Evolutionary conservation across 768 basidiomycete species (phyloP).

Genomic region (Termitomyces sp.): DNA sequence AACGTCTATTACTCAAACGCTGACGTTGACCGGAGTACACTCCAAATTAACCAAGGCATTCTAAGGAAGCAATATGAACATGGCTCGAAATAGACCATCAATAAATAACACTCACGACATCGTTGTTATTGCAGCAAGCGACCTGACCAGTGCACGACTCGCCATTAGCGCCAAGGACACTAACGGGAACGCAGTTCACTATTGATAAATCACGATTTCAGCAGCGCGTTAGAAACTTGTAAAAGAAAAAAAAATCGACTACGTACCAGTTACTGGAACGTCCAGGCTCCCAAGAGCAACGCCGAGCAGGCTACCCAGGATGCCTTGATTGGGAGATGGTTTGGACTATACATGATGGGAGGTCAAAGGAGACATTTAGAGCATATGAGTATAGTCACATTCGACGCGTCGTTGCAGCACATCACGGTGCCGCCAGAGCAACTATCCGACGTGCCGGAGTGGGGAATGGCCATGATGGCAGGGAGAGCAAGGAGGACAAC

Average conservation of each 20-base stretch:
- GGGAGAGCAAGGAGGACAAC: neutral
- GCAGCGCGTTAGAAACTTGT: too few species aligned
- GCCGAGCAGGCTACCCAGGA: neutral
- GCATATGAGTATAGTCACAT: neutral
- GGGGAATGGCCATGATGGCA: neutral
- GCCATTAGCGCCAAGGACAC: neutral
- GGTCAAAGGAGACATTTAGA: neutral
- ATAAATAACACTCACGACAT: neutral
- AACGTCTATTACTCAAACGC: neutral
- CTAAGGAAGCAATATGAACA: neutral
- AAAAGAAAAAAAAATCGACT: too few species aligned
- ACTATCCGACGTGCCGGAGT: too few species aligned
- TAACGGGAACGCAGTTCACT: neutral
- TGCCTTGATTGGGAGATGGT: accelerated
- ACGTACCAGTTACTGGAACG: neutral
- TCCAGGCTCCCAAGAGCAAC: neutral
- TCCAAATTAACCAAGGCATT: neutral
- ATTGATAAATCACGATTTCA: too few species aligned
- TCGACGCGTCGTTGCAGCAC: neutral
- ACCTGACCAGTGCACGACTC: neutral
- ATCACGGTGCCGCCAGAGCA: neutral
- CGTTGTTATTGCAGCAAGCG: neutral
- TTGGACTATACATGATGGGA: neutral
- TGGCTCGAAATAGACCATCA: neutral
- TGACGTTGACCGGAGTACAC: neutral